A percentile compares a stretch with the other conserved stretches of the same genome.
Evolutionary conservation across 1,139 yeast genomes (phyloP).

Genomic region (Yamadazyma epiphylla): DNA sequence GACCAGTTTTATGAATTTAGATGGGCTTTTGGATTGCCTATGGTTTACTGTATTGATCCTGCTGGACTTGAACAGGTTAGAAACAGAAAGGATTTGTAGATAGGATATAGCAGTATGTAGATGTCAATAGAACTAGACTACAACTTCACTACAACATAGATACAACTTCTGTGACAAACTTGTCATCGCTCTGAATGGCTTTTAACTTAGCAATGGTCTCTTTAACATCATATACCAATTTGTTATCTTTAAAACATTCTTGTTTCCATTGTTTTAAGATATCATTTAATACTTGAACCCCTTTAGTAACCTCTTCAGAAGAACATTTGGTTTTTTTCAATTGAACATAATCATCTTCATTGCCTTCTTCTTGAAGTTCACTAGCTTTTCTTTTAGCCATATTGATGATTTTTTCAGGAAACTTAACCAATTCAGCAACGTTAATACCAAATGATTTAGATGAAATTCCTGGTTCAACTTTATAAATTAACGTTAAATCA

Average conservation of each 20-base stretch:
- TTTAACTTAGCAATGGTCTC: conserved; percentile 39
- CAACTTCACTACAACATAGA: conserved; percentile 25
- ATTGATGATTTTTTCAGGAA: conserved; percentile 79
- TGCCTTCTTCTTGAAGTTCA: conserved; percentile 72
- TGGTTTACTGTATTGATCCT: conserved; percentile 27
- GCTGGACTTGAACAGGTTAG: conserved; percentile 15
- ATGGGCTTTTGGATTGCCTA: conserved; percentile 46
- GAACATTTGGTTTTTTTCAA: conserved; percentile 51
- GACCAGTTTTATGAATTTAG: conserved; percentile 48
- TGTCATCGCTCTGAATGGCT: conserved; percentile 32
- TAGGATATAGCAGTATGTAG: conserved; percentile 1
- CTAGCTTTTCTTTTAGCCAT: conserved; percentile 95
- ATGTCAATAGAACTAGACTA: too few species aligned
- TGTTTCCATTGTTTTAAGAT: conserved; percentile 62
- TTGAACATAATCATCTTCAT: conserved; percentile 36
- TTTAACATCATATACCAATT: conserved; percentile 23
- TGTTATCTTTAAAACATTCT: conserved; percentile 39
- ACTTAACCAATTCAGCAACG: conserved; percentile 92
- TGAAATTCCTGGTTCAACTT: conserved; percentile 87
- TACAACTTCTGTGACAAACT: conserved; percentile 41
- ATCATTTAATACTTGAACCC: conserved; percentile 51
- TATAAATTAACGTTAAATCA: conserved; percentile 83
- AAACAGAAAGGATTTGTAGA: too few species aligned
- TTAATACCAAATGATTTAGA: conserved; percentile 97
- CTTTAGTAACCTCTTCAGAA: conserved; percentile 50